These are phyloP conservation scores for Podaxis carcinomalis DNA, from an alignment of 768 basidiomycete genomes.

Conservation along the genomic window DNA sequence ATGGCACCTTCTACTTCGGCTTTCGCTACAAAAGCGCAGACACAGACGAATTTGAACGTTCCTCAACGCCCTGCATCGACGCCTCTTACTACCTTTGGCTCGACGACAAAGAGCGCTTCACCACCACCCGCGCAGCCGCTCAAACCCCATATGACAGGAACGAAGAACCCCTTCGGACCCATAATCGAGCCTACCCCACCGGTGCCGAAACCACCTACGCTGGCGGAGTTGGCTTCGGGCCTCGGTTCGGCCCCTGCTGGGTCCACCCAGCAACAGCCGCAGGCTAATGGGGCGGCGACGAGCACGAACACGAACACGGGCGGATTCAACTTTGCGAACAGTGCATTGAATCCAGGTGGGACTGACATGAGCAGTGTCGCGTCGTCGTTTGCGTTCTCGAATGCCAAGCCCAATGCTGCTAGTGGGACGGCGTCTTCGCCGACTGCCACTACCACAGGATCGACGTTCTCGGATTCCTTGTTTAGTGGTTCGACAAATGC, in stretches of 20 bases:
- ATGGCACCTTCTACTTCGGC: conserved; percentile 20
- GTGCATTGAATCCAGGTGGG: conserved; percentile 40
- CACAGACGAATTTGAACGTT: conserved; percentile 21
- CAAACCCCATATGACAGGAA: conserved; percentile 88
- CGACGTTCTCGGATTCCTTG: conserved; percentile 42
- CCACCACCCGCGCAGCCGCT: conserved; percentile 58
- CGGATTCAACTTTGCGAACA: conserved; percentile 34
- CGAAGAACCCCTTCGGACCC: conserved; percentile 91
- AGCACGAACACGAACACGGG: conserved; percentile 16
- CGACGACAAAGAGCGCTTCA: conserved; percentile 24
- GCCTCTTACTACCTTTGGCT: conserved; percentile 46
- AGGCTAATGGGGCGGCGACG: conserved; percentile 17
- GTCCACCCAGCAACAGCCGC: conserved; percentile 18
- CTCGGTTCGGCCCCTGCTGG: conserved; percentile 17
- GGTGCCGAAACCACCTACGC: conserved; percentile 71
- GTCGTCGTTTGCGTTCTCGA: conserved; percentile 58
- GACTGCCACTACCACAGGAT: conserved; percentile 31
- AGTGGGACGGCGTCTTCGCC: conserved; percentile 15
- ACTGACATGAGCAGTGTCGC: conserved; percentile 66
- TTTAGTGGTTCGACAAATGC: conserved; percentile 34
- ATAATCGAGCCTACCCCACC: conserved; percentile 59
- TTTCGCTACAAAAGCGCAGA: conserved; percentile 15
- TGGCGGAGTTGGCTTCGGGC: conserved; percentile 74
- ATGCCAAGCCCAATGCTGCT: conserved; percentile 21
- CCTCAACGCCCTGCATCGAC: conserved; percentile 71